Evolutionary conservation across 2,329 filamentous ascomycete genomes (phyloP), one percentile per base, ranked within the genome.

Genomic region (Talaromyces sp.): DNA sequence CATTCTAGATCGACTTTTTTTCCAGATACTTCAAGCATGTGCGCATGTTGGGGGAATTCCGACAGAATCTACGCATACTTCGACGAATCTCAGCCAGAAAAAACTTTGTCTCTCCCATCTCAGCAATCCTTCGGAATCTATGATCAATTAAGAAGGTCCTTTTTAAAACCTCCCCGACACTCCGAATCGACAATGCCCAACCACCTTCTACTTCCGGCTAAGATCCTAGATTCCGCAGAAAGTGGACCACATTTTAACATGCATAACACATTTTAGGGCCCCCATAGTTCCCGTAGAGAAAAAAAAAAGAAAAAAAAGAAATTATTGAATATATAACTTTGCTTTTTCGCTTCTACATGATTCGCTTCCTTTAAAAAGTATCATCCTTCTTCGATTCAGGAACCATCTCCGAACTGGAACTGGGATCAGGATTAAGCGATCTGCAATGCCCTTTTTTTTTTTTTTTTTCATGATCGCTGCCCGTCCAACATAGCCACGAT

Each of bases 401-500:
- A 45, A 44, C 42, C 16, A 44, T 32, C 24, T 46, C 43, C 43
- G 32, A 46, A 35, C 10, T 24, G 27, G n/a, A 8, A n/a, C n/a
- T 4, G 6, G 7, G 9, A 29, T 42, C 24, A 16, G 32, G 11
- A 13, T 16, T 35, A 35, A 35, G 11, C 32, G 32, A 35, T 20
- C 37, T 40, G 37, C 37, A 40, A 40, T 7, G 4, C 36, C 36
- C 14, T 6, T 40, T 19, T 24, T 19, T 40, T 20, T 40, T 40
- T 4, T 20, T 4, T 33, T 32, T 10, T 37, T 33, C 24, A 37
- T 11, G 46, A 41, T 49, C 37, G 50, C 30, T 63, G 62, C 16
- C 68, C 67, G 43, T 70, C 68, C 17, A 72, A 33, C 47, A 72
- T 60, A 14, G 52, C 62, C 27, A 72, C 58, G 49, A 72, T 64